phyloP scores from a whole-genome alignment of 2,329 filamentous ascomycete species.

The Furcasterigmium furcatum region DNA sequence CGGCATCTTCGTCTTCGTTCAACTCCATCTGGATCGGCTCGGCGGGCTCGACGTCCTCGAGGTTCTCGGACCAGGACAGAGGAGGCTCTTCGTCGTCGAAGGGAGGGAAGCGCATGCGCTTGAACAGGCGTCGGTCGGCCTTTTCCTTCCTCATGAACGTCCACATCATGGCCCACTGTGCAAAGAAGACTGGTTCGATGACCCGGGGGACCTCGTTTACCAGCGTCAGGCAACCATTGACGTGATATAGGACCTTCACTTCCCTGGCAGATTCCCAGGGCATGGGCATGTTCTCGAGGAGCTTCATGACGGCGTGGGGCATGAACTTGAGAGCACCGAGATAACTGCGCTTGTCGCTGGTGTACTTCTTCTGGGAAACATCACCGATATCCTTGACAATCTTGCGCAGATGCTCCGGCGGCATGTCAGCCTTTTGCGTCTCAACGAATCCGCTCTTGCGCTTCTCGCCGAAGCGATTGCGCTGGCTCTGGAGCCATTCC shows the following conservation, averaged over 20 bases:
- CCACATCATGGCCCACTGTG: constrained; percentile 99
- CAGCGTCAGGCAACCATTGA: constrained; percentile 93
- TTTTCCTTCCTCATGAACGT: constrained; percentile 97
- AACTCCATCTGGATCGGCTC: constrained; percentile 99
- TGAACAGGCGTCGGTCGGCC: constrained; percentile 92
- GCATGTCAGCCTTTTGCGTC: constrained; percentile 98
- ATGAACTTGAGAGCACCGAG: constrained; percentile 97
- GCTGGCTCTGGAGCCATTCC: constrained; percentile 91
- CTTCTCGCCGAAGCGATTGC: constrained; percentile 95
- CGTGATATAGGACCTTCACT: constrained; percentile 97
- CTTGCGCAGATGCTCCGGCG: constrained; percentile 95
- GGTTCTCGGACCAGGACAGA: constrained; percentile 96
- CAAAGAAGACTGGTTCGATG: constrained; percentile 96
- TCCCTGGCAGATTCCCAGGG: constrained; percentile 96
- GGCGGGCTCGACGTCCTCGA: constrained; percentile 95
- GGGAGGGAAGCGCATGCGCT: constrained; percentile 97
- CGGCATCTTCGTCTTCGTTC: constrained; percentile 86
- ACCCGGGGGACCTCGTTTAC: constrained; percentile 97
- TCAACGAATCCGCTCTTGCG: constrained; percentile 94
- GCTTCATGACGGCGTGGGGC: constrained; percentile 95
- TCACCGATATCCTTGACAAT: constrained; percentile 98
- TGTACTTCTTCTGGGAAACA: constrained; percentile 99
- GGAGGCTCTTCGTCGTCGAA: constrained; percentile 99
- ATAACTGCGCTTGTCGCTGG: constrained; percentile 96
- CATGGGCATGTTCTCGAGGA: constrained; percentile 99